These are phyloP conservation scores for Singerocomus inundabilis DNA, from an alignment of 1,284 basidiomycete genomes.

Conservation along the genomic window DNA sequence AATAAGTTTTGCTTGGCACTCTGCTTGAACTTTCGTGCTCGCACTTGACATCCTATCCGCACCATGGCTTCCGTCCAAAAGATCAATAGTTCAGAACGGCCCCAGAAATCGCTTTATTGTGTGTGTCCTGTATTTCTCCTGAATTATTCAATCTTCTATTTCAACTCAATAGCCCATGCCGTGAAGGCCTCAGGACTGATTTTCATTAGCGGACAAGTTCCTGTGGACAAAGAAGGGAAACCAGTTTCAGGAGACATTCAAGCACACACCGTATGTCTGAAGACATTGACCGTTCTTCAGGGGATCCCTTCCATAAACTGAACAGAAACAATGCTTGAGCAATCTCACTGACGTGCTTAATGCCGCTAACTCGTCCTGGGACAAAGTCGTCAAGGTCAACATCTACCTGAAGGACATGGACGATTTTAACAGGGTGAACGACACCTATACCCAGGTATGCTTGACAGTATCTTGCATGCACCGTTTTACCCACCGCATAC, in stretches of 20 bases:
- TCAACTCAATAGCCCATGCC: conserved; percentile 44
- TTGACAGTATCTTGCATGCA: background rate
- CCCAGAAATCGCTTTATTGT: conserved; percentile 48
- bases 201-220: conserved; percentile 59
- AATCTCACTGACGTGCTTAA: conserved; percentile 53
- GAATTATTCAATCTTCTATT: background rate
- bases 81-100: conserved; percentile 48
- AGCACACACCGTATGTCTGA: conserved; percentile 51
- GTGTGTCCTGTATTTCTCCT: conserved; percentile 19
- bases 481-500: conserved; percentile 1
- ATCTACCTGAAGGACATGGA: conserved; percentile 60
- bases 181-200: conserved; percentile 55
- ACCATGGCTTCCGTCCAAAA: conserved; percentile 46
- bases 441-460: conserved; percentile 51
- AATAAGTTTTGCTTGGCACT: background rate
- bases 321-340: conserved; percentile 52
- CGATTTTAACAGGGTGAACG: conserved; percentile 54
- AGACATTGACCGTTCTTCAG: background rate
- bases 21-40: background rate
- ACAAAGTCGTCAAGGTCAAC: conserved; percentile 53
- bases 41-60: conserved; percentile 1
- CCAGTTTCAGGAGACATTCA: conserved; percentile 52
- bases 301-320: background rate
- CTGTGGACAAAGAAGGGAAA: conserved; percentile 45
- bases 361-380: conserved; percentile 55